Percentiles rank a stretch among this genome's conserved stretches.
phyloP scores from a whole-genome alignment of 768 basidiomycete species.

The Ramaria rubella region DNA sequence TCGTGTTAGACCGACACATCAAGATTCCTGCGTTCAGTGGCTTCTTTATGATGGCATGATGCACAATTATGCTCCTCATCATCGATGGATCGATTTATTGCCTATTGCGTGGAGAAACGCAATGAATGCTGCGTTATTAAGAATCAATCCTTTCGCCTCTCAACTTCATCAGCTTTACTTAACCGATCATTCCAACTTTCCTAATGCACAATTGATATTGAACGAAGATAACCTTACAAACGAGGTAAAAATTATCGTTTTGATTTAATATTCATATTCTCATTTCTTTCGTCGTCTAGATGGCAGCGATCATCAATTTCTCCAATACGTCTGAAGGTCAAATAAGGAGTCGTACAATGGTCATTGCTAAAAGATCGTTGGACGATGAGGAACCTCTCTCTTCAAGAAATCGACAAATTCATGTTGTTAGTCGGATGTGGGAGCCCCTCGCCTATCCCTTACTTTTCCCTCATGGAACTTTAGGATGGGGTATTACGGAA shows the following conservation, averaged over 20 bases:
- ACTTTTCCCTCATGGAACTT: constrained; percentile 31
- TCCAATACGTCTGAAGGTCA: background rate
- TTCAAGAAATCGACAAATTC: constrained; percentile 15
- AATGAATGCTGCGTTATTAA: constrained; percentile 6
- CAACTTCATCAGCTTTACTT: constrained; percentile 10
- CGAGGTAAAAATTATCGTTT: background rate
- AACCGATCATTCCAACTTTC: constrained; percentile 13
- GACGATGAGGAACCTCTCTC: too few relatives aligned
- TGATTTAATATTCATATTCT: background rate
- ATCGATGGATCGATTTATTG: background rate
- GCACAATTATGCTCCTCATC: background rate
- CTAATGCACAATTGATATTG: constrained; percentile 1
- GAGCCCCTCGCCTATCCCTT: constrained; percentile 34
- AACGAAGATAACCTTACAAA: background rate
- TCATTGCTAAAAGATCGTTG: background rate
- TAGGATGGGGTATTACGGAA: constrained; percentile 27
- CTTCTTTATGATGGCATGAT: constrained; percentile 27
- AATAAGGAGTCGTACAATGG: background rate
- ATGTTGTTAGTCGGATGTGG: constrained; percentile 27
- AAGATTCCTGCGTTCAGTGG: constrained; percentile 26
- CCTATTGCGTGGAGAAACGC: constrained; percentile 14
- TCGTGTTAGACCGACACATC: constrained; percentile 23
- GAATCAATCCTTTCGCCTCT: constrained; percentile 15
- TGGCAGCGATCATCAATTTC: background rate
- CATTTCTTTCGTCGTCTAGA: background rate